These are phyloP conservation scores for Tolypocladium pustulatum DNA, from an alignment of 2,329 filamentous ascomycete species.

Conservation along the genomic window DNA sequence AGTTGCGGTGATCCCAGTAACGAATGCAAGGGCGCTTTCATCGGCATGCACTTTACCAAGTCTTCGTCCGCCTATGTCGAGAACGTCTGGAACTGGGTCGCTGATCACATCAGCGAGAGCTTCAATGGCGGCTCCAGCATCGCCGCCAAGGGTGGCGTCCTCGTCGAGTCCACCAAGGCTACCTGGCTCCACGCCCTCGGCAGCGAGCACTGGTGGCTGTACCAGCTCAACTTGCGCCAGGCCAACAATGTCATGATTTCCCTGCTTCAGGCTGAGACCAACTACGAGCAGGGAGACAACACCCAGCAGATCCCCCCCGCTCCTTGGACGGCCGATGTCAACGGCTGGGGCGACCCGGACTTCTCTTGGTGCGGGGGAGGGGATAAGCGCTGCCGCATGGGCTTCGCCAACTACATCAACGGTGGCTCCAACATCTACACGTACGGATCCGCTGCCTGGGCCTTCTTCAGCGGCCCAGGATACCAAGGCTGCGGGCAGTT, in stretches of 20 bases:
- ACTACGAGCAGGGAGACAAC: conserved; percentile 25
- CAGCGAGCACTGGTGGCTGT: conserved; percentile 47
- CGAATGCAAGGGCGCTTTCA: conserved; percentile 35
- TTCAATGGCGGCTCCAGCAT: conserved; percentile 35
- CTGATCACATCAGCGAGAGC: conserved; percentile 37
- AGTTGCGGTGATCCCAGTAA: conserved; percentile 21
- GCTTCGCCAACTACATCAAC: conserved; percentile 28
- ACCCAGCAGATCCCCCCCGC: conserved; percentile 21
- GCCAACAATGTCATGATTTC: conserved; percentile 39
- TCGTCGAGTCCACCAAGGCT: conserved; percentile 34
- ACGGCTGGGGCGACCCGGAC: conserved; percentile 29
- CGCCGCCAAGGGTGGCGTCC: conserved; percentile 35
- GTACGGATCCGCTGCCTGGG: conserved; percentile 32
- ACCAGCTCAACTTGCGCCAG: conserved; percentile 43
- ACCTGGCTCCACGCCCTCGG: conserved; percentile 38
- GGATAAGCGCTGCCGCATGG: conserved; percentile 31
- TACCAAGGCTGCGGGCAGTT: conserved; percentile 22
- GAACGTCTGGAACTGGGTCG: conserved; percentile 27
- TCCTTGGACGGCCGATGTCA: conserved; percentile 26
- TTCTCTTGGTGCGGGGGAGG: conserved; percentile 26
- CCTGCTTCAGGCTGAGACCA: conserved; percentile 44
- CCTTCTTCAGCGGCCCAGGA: conserved; percentile 29
- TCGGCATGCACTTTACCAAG: conserved; percentile 36
- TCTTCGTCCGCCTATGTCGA: conserved; percentile 11
- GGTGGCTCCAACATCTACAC: conserved; percentile 29